Conservation (phyloP, 2,329 filamentous ascomycete genomes). For the Camillea tinctor region DNA sequence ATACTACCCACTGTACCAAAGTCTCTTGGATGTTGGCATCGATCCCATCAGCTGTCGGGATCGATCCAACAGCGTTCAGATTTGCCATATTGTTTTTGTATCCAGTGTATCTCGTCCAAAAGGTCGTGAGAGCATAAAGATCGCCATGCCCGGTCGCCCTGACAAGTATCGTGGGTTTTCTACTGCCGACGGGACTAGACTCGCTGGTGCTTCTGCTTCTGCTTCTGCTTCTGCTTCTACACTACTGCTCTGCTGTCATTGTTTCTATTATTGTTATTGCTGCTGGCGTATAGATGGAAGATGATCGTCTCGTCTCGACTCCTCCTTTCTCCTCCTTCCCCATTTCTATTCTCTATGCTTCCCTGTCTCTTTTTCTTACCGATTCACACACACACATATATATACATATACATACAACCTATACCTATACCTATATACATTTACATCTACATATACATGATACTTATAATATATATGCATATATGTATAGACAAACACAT, state of each 20-base stretch:
- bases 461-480: too few relatives aligned
- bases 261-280: too few relatives aligned
- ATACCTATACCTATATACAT: too few relatives aligned
- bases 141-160: conserved; percentile 22
- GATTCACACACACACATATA: too few relatives aligned
- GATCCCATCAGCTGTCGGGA: conserved; percentile 11
- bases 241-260: too few relatives aligned
- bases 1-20: conserved; percentile 19
- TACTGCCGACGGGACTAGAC: not conserved
- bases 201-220: conserved; percentile 10
- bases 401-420: too few relatives aligned
- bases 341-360: not conserved
- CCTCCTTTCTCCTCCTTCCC: conserved; percentile 1
- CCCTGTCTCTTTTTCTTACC: too few relatives aligned
- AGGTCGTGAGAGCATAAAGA: conserved; percentile 16
- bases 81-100: conserved; percentile 3
- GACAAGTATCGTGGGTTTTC: conserved; percentile 14
- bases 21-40: conserved; percentile 8
- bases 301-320: conserved; percentile 6
- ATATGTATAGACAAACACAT: too few relatives aligned
- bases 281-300: too few relatives aligned
- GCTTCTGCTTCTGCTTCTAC: conserved; percentile 3
- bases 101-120: conserved; percentile 9
- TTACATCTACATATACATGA: too few relatives aligned
- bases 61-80: conserved; percentile 25